Percentiles rank a stretch among this genome's conserved stretches.
These are phyloP conservation scores for Schoenoplectus triqueter DNA, from an alignment of 202 grass and related monocot species.

Conservation along the genomic window DNA sequence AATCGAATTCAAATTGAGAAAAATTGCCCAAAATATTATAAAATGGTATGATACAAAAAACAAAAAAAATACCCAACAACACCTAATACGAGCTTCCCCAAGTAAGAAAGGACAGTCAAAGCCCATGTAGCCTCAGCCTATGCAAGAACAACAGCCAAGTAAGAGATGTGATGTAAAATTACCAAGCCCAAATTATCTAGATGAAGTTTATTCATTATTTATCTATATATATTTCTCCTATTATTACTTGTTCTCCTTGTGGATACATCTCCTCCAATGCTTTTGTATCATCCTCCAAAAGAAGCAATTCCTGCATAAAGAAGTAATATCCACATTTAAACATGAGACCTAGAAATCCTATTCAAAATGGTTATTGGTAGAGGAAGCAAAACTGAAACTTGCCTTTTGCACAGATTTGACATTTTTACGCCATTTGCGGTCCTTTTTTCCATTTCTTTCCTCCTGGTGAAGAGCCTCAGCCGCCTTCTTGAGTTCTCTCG, in stretches of 20 bases:
- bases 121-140: constrained; percentile 98
- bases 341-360: background rate
- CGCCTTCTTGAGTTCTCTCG: constrained; percentile 82
- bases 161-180: constrained; percentile 34
- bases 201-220: constrained; percentile 22
- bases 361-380: constrained; percentile 26
- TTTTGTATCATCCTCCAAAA: constrained; percentile 94
- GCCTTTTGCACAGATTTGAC: constrained; percentile 89
- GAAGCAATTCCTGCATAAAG: constrained; percentile 65
- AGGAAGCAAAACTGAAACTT: background rate
- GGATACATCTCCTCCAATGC: constrained; percentile 99
- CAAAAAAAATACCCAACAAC: constrained; percentile 71
- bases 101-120: constrained; percentile 88
- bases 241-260: constrained; percentile 83
- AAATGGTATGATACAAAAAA: constrained; percentile 7
- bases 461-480: constrained; percentile 91
- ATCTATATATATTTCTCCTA: background rate
- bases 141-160: constrained; percentile 48
- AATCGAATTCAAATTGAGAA: background rate
- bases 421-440: constrained; percentile 96
- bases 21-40: background rate
- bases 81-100: constrained; percentile 82
- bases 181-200: constrained; percentile 19
- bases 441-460: constrained; percentile 81
- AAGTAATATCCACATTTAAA: constrained; percentile 32